These are phyloP conservation scores for Plasmopara viticola DNA, from an alignment of 352 stramenopile genomes.

Conservation along the genomic window DNA sequence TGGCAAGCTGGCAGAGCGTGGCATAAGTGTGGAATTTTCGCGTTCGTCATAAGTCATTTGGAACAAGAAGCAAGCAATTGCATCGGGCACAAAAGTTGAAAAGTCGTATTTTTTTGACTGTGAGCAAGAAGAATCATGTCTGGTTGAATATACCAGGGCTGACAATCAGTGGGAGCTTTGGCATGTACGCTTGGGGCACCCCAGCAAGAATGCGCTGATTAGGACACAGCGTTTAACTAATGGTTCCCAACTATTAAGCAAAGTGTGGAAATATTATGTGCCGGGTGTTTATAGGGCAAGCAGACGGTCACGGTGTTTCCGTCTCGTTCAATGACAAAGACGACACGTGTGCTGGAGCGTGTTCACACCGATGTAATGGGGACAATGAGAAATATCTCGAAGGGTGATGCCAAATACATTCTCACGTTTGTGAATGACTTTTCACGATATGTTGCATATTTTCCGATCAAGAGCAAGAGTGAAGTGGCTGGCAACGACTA, in stretches of 20 bases:
- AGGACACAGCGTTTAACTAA: neutral
- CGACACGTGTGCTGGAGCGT: neutral
- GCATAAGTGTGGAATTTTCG: neutral
- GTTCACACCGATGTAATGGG: neutral
- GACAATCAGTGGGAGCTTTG: neutral
- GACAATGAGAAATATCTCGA: neutral
- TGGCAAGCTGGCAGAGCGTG: neutral
- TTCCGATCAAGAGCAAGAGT: too few relatives aligned
- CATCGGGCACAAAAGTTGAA: conserved; percentile 4
- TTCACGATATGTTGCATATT: neutral
- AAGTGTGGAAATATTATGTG: neutral
- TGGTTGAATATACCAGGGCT: neutral
- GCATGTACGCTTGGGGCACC: neutral
- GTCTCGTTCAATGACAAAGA: neutral
- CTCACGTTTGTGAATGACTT: neutral
- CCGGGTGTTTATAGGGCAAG: neutral
- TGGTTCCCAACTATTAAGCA: too few relatives aligned
- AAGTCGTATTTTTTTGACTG: conserved; percentile 13
- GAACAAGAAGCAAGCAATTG: neutral
- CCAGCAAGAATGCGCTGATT: neutral
- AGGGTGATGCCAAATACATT: neutral
- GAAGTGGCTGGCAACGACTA: neutral
- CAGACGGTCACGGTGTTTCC: neutral
- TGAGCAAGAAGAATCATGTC: conserved; percentile 7
- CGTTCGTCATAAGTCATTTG: neutral